Evolutionary conservation across 2,329 filamentous ascomycete genomes (phyloP), one percentile per base, ranked within the genome.

Genomic region (Dothideomycetidae sp.): DNA sequence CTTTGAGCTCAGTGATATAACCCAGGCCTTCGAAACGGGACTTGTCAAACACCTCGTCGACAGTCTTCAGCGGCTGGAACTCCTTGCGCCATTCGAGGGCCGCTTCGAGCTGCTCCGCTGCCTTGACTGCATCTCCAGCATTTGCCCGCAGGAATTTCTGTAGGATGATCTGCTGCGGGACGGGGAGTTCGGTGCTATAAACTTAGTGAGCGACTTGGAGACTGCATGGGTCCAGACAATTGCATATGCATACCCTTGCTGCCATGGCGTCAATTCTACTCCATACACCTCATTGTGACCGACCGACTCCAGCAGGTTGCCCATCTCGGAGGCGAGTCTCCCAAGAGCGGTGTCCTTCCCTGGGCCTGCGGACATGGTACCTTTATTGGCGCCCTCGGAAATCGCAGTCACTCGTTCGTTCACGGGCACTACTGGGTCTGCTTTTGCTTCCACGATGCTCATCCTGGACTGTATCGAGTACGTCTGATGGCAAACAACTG

Each of bases 141-240:
- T 94, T 94, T 55, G 86, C 88, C 48, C 86, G 82, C 39, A 96
- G 72, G 62, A 86, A 94, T 65, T 94, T 96, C 56, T 93, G 84
- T 33, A 94, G 67, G 36, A 94, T 73, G 49, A 93, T 77, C 54
- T 81, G 78, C 33, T 81, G 85, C 38, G 81, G 81, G 36, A 86
- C 68, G 50, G 84, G 34, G 45, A 40, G 44, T 42, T 40, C 30
- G 36, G 23, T 40, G 19, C 38, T 29, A 38, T 30, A n/a, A n/a
- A n/a, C n/a, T n/a, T n/a, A n/a, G n/a, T n/a, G n/a, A n/a, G n/a
- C n/a, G n/a, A n/a, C n/a, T n/a, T n/a, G n/a, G n/a, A n/a, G n/a
- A n/a, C n/a, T n/a, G 21, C 11, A 13, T 18, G 29, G 29, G n/a
- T n/a, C 18, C 10, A 23, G 17, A 12, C n/a, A 58, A 5, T n/a